Evolutionary conservation across 139 green algal species (phyloP), one percentile per base, ranked within the genome.

Genomic region (Asterochloris sp.): DNA sequence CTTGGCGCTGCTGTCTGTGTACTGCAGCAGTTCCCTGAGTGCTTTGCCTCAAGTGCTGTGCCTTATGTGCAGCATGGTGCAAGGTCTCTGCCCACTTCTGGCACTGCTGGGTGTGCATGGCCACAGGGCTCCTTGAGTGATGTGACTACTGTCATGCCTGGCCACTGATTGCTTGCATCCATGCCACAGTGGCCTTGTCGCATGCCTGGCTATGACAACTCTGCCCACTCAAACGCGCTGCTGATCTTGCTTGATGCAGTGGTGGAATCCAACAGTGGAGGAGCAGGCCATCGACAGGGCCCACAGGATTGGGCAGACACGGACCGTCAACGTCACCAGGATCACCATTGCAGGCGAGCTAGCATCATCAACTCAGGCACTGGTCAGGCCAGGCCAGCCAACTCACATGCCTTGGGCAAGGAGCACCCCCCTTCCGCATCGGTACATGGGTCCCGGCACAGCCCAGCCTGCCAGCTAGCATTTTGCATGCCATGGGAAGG

Each of bases 211-310:
- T 54, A 6, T 6, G 38, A 54, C 38, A 54, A 2, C 6, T 6
- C 38, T 6, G 38, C 6, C 38, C 6, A 6, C 38, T 54, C 38
- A 54, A 27, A 54, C 38, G 38, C 6, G 38, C 38, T 54, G 38
- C 38, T 54, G 38, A 54, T 66, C n/a, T 71, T 75, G 86, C 28
- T 84, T 96, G 82, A 92, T 98, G 83, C 85, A 95, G 29, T 98
- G 95, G 95, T 97, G 94, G 93, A 94, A 93, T 73, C 87, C 88
- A 15, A 82, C 78, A 12, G 88, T 92, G 47, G 92, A 96, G 82
- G 92, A 96, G 66, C 94, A 97, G 89, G 96, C 96, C 82, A 98
- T 99, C 27, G 95, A 99, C 89, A 79, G 96, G 1, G 91, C 91
- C 15, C 96, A 99, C 83, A 89, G 96, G 64, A 97, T 98, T 47